phyloP scores from a whole-genome alignment of 305 asterid species.

The Fraxinus xanthoxyloides region DNA sequence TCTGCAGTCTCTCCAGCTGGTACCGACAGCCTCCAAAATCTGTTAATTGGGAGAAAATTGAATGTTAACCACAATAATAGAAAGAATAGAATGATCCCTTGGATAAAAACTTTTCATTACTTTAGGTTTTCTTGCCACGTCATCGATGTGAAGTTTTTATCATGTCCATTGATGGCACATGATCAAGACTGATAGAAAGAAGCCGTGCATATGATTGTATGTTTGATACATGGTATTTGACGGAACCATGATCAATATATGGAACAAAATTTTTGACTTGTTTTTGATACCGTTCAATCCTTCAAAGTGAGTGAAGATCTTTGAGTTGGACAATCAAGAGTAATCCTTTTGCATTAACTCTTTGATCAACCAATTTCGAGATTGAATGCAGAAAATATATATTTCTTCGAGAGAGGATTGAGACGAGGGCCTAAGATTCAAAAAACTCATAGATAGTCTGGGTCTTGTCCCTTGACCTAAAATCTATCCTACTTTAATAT shows the following conservation, averaged over 20 bases:
- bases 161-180: not conserved
- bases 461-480: not conserved
- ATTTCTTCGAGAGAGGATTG: not conserved
- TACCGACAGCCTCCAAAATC: constrained; percentile 65
- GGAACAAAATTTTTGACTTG: not conserved
- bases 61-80: not conserved
- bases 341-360: not conserved
- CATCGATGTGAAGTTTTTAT: not conserved
- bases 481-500: not conserved
- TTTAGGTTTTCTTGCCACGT: too few species aligned
- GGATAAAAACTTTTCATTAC: too few species aligned
- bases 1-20: constrained; percentile 51
- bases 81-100: not conserved
- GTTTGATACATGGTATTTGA: not conserved
- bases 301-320: not conserved
- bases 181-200: not conserved
- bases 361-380: not conserved
- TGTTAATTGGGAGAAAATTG: constrained; percentile 12
- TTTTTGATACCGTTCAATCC: not conserved
- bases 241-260: not conserved
- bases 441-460: not conserved
- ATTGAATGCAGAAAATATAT: not conserved
- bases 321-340: not conserved
- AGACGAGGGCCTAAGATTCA: not conserved
- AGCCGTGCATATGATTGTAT: not conserved